Conservation (phyloP, 2,329 filamentous ascomycete genomes). For the Trematosphaeria pertusa region DNA sequence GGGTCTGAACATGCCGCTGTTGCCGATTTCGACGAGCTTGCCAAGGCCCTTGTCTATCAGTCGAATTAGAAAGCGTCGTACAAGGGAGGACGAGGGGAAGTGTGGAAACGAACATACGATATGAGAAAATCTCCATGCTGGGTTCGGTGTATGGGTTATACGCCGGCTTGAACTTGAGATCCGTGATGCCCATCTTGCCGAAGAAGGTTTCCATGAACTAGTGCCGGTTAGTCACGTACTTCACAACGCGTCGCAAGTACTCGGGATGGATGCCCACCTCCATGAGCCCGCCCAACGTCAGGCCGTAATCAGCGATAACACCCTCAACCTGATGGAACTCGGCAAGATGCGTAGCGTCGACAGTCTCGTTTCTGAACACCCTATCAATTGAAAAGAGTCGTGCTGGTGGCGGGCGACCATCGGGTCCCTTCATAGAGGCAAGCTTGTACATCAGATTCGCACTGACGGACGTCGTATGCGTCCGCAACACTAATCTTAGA, state of each 20-base stretch:
- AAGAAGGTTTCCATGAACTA: constrained; percentile 98
- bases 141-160: constrained; percentile 82
- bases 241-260: too few species aligned
- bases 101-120: too few species aligned
- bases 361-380: constrained; percentile 96
- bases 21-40: constrained; percentile 89
- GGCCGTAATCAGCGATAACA: constrained; percentile 94
- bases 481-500: constrained; percentile 85
- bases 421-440: too few species aligned
- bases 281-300: constrained; percentile 78
- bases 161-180: constrained; percentile 93
- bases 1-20: constrained; percentile 97
- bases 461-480: constrained; percentile 93
- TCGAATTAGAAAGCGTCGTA: too few species aligned
- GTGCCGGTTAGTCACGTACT: too few species aligned
- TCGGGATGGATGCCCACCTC: too few species aligned
- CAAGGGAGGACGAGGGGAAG: too few species aligned
- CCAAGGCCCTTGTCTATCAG: too few species aligned
- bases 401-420: constrained; percentile 82
- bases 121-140: constrained; percentile 97
- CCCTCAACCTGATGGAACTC: constrained; percentile 99
- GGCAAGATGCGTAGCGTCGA: constrained; percentile 94
- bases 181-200: constrained; percentile 87
- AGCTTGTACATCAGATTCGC: constrained; percentile 91
- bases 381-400: constrained; percentile 98